Evolutionary conservation across 257 asterid genomes (phyloP).

Genomic region (Fraxinus anomala): DNA sequence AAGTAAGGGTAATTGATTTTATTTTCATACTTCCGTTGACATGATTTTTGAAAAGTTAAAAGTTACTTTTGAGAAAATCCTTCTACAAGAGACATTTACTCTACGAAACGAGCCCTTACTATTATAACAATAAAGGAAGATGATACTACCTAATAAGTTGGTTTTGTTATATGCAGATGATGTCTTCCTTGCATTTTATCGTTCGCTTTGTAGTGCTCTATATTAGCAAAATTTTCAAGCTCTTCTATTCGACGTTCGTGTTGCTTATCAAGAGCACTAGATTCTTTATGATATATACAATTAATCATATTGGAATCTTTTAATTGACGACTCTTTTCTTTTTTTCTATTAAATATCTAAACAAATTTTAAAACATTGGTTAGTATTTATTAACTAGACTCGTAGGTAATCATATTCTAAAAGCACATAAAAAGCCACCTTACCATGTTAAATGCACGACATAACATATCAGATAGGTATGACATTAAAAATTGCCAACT

Average conservation of each 20-base stretch:
- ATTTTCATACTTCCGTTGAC: no score
- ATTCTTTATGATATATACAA: no score
- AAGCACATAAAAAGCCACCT: background rate
- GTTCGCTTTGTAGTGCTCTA: no score
- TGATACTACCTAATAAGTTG: background rate
- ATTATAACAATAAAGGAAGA: background rate
- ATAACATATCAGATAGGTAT: background rate
- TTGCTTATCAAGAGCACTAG: no score
- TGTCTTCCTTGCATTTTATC: background rate
- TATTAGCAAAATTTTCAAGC: background rate
- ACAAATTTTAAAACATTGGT: background rate
- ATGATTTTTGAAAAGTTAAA: no score
- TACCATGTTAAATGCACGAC: background rate
- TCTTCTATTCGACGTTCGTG: background rate
- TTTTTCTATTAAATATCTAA: no score
- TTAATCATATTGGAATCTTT: no score
- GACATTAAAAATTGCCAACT: background rate
- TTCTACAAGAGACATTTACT: no score
- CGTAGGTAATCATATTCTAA: background rate
- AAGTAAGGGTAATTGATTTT: no score
- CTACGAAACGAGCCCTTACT: background rate
- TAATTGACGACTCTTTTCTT: background rate
- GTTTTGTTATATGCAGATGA: background rate
- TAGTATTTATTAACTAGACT: no score
- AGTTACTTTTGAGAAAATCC: no score